Conservation (phyloP, 148 eudicot genomes). For the Suaeda aralocaspica region DNA sequence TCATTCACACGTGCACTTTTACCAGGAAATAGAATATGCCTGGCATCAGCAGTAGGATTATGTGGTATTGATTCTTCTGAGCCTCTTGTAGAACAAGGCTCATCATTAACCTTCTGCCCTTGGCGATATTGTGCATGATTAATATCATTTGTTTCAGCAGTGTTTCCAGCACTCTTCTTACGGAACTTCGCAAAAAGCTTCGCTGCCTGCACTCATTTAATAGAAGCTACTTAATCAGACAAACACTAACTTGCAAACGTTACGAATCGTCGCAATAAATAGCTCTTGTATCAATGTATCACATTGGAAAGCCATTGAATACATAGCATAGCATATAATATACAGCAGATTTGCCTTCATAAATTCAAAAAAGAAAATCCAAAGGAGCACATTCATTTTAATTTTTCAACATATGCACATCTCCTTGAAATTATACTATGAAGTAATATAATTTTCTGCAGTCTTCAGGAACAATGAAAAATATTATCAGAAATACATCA, state of each 20-base stretch:
- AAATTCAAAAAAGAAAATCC: neutral
- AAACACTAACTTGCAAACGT: neutral
- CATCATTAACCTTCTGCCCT: constrained; percentile 15
- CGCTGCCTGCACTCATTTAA: constrained; percentile 45
- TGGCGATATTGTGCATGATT: constrained; percentile 28
- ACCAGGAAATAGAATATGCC: constrained; percentile 24
- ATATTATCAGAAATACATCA: neutral
- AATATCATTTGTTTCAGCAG: constrained; percentile 28
- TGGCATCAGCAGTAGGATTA: constrained; percentile 10
- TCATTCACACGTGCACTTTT: constrained; percentile 20
- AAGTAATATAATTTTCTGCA: too few species aligned
- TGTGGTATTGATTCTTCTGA: constrained; percentile 21
- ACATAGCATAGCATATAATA: too few species aligned
- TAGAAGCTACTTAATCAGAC: constrained; percentile 13
- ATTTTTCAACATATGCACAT: too few species aligned
- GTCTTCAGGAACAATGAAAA: neutral
- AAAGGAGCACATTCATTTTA: neutral
- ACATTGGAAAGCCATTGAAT: neutral
- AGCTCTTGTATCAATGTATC: neutral
- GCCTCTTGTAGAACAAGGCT: constrained; percentile 24
- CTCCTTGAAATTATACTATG: too few species aligned
- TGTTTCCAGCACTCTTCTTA: constrained; percentile 29
- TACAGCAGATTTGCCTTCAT: neutral
- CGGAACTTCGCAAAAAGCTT: constrained; percentile 52
- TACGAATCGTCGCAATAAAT: neutral